Evolutionary conservation across 768 basidiomycete species (phyloP), one percentile per base, ranked within the genome.

Genomic region (Roridomyces roridus): DNA sequence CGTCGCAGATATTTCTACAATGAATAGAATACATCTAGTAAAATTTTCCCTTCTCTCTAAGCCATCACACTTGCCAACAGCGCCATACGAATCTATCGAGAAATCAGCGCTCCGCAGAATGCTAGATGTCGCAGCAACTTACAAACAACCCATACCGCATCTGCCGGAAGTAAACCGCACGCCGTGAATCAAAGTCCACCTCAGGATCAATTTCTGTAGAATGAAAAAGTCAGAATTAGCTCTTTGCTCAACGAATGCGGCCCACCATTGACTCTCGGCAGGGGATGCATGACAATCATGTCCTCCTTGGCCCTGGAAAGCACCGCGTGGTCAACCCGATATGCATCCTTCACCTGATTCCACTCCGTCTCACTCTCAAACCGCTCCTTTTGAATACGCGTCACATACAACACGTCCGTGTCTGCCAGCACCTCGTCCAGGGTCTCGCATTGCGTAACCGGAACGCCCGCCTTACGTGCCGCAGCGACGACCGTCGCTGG

Each of bases 281-380:
- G 79, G n/a, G 97, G 97, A 73, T 99, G 97, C 95, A 99, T 96
- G 62, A 98, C 94, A 55, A 98, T 98, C 87, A 97, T 94, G 49
- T 95, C 92, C 61, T 93, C 90, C 77, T 98, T 98, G 10, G 97
- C 96, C 39, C 91, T 81, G 6, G 94, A 87, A 24, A 99, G 80
- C 28, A 98, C 86, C 11, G 96, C 92, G 68, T 98, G 97, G 73
- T 98, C 94, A 51, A 99, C 85, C 29, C 94, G 80, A 71, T 96
- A 98, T 15, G 88, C 85, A 68, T 96, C 91, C 78, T 94, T 97
- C 65, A 97, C 94, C 42, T 86, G 82, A 61, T 88, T 78, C 92
- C 94, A 99, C 70, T 96, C 96, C 28, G 74, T 78, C 65, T 90
- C 88, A 65, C 68, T 87, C 52, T 80, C 77, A 70, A 99, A 97